Conservation (phyloP, 164 flowering plant genomes). For the Magnolia officinalis region DNA sequence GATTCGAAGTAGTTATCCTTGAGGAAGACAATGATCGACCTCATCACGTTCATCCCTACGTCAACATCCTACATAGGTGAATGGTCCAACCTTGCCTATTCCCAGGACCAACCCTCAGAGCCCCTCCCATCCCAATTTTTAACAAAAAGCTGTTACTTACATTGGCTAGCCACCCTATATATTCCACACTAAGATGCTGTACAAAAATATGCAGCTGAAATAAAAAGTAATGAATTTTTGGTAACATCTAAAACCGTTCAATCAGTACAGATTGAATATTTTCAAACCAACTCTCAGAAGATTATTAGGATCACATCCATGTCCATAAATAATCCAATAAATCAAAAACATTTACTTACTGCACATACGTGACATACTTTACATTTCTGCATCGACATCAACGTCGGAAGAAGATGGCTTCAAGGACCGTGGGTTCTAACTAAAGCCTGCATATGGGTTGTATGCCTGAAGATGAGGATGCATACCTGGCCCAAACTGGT, state of each 20-base stretch:
- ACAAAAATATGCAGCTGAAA: neutral
- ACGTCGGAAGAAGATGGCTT: neutral
- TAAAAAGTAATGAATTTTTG: neutral
- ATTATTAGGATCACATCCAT: neutral
- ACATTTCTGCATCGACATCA: neutral
- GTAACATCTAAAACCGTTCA: neutral
- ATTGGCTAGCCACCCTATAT: no score
- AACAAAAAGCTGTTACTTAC: no score
- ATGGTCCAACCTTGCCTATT: no score
- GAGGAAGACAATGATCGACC: no score
- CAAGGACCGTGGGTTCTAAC: constrained; percentile 16
- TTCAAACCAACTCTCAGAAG: no score
- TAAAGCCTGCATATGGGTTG: constrained; percentile 25
- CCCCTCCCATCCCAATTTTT: no score
- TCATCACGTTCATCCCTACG: no score
- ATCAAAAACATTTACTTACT: neutral
- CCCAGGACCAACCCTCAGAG: no score
- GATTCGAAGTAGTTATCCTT: no score
- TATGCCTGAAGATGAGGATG: constrained; percentile 42
- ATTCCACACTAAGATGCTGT: neutral
- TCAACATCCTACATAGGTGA: no score
- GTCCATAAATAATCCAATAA: neutral
- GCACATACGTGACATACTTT: neutral
- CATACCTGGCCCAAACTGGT: constrained; percentile 48
- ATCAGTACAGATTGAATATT: neutral